phyloP scores from a whole-genome alignment of 2,329 filamentous ascomycete genomes.

The Septoria petroselini region DNA sequence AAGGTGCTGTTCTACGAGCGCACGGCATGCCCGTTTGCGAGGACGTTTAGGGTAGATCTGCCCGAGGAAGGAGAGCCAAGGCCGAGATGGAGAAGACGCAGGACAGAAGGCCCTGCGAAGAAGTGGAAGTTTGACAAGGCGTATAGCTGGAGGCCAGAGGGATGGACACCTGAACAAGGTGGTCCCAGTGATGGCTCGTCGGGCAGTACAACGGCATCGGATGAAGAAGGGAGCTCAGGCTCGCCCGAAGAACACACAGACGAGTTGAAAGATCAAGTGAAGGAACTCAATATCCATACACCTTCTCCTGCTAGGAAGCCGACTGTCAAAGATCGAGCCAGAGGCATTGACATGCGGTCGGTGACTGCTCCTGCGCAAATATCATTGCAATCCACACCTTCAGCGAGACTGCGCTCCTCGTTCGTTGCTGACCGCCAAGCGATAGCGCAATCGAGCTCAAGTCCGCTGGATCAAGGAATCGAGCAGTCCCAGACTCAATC shows the following conservation, averaged over 20 bases:
- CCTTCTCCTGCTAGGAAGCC: slow-evolving; percentile 18
- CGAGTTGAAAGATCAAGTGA: slow-evolving; percentile 16
- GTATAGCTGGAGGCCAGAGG: slow-evolving; percentile 47
- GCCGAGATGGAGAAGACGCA: slow-evolving; percentile 62
- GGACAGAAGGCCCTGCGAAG: slow-evolving; percentile 58
- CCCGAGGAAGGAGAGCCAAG: slow-evolving; percentile 65
- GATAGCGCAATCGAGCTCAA: background rate
- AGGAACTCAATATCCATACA: slow-evolving; percentile 21
- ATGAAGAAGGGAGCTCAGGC: slow-evolving; percentile 25
- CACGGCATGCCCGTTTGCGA: slow-evolving; percentile 79
- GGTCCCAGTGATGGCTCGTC: slow-evolving; percentile 24
- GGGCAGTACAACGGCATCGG: slow-evolving; percentile 22
- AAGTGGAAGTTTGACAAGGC: slow-evolving; percentile 49
- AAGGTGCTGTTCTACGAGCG: slow-evolving; percentile 81
- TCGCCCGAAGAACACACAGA: slow-evolving; percentile 23
- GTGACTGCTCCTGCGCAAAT: slow-evolving; percentile 44
- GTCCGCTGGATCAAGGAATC: background rate
- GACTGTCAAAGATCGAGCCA: slow-evolving; percentile 25
- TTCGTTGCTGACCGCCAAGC: background rate
- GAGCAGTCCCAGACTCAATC: background rate
- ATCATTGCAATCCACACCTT: slow-evolving; percentile 44
- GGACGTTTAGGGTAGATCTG: slow-evolving; percentile 70
- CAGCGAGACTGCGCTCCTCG: slow-evolving; percentile 37
- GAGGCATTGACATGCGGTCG: slow-evolving; percentile 31
- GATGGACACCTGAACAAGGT: slow-evolving; percentile 19